Percentiles rank a stretch among this genome's conserved stretches.
These are phyloP conservation scores for Oryza officinalis DNA, from an alignment of 176 grass and related monocot genomes.

Conservation along the genomic window DNA sequence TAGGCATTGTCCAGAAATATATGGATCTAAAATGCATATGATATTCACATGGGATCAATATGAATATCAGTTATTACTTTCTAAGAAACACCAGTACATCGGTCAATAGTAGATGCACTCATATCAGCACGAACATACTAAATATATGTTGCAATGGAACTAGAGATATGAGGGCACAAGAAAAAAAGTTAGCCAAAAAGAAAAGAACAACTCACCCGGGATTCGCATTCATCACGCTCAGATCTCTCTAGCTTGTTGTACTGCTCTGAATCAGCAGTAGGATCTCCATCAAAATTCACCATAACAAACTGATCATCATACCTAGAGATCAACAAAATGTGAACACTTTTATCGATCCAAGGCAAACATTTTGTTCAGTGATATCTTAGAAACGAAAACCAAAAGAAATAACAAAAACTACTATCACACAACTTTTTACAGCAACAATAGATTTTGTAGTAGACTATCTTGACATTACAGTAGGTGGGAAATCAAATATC, in stretches of 20 bases:
- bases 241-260: constrained; percentile 78
- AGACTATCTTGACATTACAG: neutral
- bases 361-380: neutral
- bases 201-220: constrained; percentile 52
- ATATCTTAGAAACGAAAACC: neutral
- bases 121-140: neutral
- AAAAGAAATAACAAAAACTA: constrained; percentile 12
- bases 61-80: neutral
- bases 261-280: constrained; percentile 91
- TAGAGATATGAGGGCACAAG: constrained; percentile 5
- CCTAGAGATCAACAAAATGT: constrained; percentile 47
- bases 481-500: constrained; percentile 1
- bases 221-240: constrained; percentile 74
- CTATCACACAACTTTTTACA: constrained; percentile 1
- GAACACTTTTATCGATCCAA: neutral
- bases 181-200: neutral
- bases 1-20: constrained; percentile 25
- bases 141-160: constrained; percentile 27
- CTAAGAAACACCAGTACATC: neutral
- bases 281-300: constrained; percentile 99
- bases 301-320: constrained; percentile 91
- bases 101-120: neutral
- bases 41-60: constrained; percentile 10
- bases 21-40: constrained; percentile 3
- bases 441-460: constrained; percentile 16